phyloP scores from a whole-genome alignment of 331 rosid species.

The Quercus tomentella region DNA sequence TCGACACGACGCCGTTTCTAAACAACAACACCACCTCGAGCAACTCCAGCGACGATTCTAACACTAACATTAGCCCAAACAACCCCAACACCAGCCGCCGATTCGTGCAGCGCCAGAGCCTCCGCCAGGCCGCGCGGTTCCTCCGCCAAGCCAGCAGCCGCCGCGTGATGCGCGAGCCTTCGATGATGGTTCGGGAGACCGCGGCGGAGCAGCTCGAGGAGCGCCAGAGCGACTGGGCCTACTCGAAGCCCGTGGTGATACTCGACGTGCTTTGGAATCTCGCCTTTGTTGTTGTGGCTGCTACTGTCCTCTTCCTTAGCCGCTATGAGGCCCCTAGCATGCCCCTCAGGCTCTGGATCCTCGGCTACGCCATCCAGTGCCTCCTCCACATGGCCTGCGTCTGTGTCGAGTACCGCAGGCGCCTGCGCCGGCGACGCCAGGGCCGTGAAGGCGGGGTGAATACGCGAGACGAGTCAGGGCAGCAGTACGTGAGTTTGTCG shows the following conservation, averaged over 20 bases:
- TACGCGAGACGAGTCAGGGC: constrained; percentile 47
- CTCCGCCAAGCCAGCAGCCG: constrained; percentile 88
- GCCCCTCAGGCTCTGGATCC: constrained; percentile 84
- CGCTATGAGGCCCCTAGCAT: constrained; percentile 49
- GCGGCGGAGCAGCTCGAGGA: constrained; percentile 98
- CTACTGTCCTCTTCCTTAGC: constrained; percentile 53
- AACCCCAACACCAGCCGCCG: constrained; percentile 52
- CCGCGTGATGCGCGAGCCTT: constrained; percentile 88
- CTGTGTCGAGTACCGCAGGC: constrained; percentile 58
- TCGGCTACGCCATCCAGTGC: constrained; percentile 84
- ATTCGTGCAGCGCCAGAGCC: constrained; percentile 63
- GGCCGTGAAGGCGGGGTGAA: constrained; percentile 30
- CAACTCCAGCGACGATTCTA: constrained; percentile 45
- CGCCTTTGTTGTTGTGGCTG: constrained; percentile 65
- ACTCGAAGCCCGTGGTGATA: constrained; percentile 89
- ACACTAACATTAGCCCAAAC: background rate
- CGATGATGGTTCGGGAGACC: constrained; percentile 81
- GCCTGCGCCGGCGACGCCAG: constrained; percentile 37
- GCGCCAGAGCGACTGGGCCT: constrained; percentile 98
- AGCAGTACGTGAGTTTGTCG: constrained; percentile 50
- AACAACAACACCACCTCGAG: constrained; percentile 23
- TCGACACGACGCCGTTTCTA: constrained; percentile 70
- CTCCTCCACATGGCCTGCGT: constrained; percentile 76
- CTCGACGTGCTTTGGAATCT: constrained; percentile 88
- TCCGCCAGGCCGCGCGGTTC: constrained; percentile 86